A percentile compares a stretch with the other conserved stretches of the same genome.
Conservation (phyloP, 371 early-diverging fungal species). For the Apophysomyces sp. region DNA sequence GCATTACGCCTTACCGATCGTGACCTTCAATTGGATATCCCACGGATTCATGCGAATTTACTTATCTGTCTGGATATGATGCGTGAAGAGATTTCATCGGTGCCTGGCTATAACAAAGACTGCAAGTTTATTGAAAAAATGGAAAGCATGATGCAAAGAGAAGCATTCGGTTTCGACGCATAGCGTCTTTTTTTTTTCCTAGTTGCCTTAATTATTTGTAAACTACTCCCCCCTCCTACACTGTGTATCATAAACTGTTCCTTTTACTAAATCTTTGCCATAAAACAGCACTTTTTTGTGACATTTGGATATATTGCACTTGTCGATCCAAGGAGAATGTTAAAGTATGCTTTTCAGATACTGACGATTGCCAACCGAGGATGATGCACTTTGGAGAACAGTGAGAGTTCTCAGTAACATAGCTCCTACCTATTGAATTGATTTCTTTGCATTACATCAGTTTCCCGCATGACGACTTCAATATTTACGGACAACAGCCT, state of each 20-base stretch:
- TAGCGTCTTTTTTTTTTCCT: not conserved
- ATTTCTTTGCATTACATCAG: no score
- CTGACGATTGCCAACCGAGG: no score
- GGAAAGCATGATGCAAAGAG: not conserved
- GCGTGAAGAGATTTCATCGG: not conserved
- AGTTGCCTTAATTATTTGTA: not conserved
- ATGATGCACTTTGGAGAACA: no score
- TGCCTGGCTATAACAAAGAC: not conserved
- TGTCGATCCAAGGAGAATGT: no score
- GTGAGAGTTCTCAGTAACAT: no score
- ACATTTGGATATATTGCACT: no score
- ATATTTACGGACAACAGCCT: no score
- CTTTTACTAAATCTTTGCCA: not conserved
- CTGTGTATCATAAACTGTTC: not conserved
- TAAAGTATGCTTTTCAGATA: no score
- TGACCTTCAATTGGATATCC: not conserved
- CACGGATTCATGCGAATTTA: not conserved
- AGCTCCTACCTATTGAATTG: no score
- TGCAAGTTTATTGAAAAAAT: not conserved
- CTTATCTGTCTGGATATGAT: not conserved
- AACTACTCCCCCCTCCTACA: not conserved
- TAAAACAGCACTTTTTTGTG: no score
- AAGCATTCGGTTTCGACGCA: not conserved
- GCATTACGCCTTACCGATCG: not conserved
- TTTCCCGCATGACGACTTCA: no score